Conservation (phyloP, 495 filamentous ascomycete species). For the Penicillium chermesinum region DNA sequence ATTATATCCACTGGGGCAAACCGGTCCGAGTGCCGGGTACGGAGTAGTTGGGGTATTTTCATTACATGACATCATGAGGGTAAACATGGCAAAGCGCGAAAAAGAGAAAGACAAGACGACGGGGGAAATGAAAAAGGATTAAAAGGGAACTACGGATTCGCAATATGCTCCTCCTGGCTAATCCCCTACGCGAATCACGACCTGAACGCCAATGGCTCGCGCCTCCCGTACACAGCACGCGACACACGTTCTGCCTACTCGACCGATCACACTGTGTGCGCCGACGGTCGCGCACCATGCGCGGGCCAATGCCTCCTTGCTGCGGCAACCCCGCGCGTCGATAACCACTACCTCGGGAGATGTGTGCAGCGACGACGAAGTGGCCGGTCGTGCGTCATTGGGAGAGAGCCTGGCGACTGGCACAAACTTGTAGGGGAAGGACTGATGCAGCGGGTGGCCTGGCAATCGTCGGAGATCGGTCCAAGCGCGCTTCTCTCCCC, state of each 20-base stretch:
- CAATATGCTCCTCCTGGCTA: too few species aligned
- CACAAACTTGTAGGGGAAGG: constrained; percentile 52
- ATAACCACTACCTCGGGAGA: constrained; percentile 44
- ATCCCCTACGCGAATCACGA: constrained; percentile 57
- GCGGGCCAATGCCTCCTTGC: constrained; percentile 60
- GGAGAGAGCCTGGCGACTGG: constrained; percentile 48
- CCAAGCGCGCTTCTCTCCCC: neutral
- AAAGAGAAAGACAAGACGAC: too few species aligned
- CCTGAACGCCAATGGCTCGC: constrained; percentile 57
- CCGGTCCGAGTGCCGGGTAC: too few species aligned
- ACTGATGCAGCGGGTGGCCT: constrained; percentile 63
- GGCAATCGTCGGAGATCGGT: constrained; percentile 25
- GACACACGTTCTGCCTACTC: constrained; percentile 58
- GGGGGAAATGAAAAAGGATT: too few species aligned
- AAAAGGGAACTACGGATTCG: too few species aligned
- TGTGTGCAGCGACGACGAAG: neutral
- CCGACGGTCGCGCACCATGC: constrained; percentile 67
- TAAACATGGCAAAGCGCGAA: too few species aligned
- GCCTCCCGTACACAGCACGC: constrained; percentile 68
- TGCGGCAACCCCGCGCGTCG: constrained; percentile 46
- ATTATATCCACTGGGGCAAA: too few species aligned
- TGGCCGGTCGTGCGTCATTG: constrained; percentile 7
- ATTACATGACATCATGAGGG: too few species aligned
- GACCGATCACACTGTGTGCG: constrained; percentile 62
- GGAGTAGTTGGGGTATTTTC: too few species aligned